Evolutionary conservation across 2,329 filamentous ascomycete species (phyloP), one percentile per base, ranked within the genome.

Genomic region (Emmonsiellopsis sp.): DNA sequence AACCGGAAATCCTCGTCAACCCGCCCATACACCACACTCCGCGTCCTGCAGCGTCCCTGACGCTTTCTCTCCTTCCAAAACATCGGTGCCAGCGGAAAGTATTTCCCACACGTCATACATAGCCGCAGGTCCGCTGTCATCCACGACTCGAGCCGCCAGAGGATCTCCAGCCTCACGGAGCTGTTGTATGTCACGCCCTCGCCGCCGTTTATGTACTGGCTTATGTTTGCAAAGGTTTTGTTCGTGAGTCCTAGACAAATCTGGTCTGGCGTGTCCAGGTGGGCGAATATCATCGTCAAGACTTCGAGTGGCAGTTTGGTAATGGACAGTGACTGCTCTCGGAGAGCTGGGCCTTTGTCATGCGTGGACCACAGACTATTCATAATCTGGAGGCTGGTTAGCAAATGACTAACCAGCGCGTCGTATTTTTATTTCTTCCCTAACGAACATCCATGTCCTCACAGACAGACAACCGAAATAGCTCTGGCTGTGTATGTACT

Each of bases 71-170:
- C 40, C 13, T 36, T 17, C 56, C 56, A 58, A 43, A 53, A 53
- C 2, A 27, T 10, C 39, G 56, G 44, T 39, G 50, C 17, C 9
- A 34, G 32, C 6, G 56, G 54, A 11, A 50, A 55, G 43, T 58
- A 58, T 27, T 50, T 56, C 31, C 51, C 45, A 34, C 56, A 58
- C 5, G 32, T 13, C 33, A 54, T 36, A 43, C 56, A 58, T 21
- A 56, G 44, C 17, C 50, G 52, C 13, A 33, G 36, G 6, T n/a
- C 34, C 13, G 4, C 17, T 17, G 47, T 50, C 33, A 57, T 51
- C 47, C 49, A 53, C 31, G 55, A 14, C 11, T 52, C 49, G 11
- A 57, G 37, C 11, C 53, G 47, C 51, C 51, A 57, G 13, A 58
- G 42, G 17, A 56, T 50, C 33, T 49, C 55, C 27, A 56, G 43